Base-by-base conservation (phyloP, 352 stramenopile genomes). In the Phytopythium oedochilum region DNA sequence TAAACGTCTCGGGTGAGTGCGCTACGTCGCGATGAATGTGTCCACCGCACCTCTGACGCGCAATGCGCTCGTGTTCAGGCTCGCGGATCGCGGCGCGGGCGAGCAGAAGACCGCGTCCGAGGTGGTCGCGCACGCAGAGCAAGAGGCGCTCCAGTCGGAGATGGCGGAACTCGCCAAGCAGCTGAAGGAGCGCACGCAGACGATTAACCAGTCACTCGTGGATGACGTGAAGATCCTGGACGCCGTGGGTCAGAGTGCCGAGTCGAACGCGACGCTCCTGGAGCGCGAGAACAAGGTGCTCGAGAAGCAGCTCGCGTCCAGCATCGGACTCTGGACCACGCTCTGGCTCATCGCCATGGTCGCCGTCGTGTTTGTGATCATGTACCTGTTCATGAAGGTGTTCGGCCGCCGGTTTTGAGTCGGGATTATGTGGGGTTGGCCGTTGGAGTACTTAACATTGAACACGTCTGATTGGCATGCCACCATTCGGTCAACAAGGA, bases 301-400 rank as follows among this genome's bases (percentile, higher is more conserved):
- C 11, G 77, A 88, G 57, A 49, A 82, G 53, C 78, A 92, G 42
- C 38, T 88, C 39, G 78, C 76, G 10, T 86, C 76, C 20, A 86
- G 76, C 60, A 89, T 91, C 53, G 81, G 81, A 18, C 55, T 91
- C 38, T 89, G 76, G 81, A 91, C 78, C 29, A 87, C 81, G 31
- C 59, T 91, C 15, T 86, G 67, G 57, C 78, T 91, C 28, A 68
- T 91, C 42, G 70, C 71, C 23, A 80, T 68, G 45, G 64, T 81
- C 29, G 62, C 89, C 35, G 52, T 84, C 48, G 67, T 86, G 25
- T 92, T 89, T 40, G 58, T 89, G 31, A 55, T 71, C 61, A 88
- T 68, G 51, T 92, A 89, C 59, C 75, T 87, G 20, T 92, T 88
- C 69, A 88, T 92, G 63, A 89, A 89, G 62, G 49, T 91, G 23